Base-by-base conservation (phyloP, 805 yeast species). In the Myxozyma geophila region DNA sequence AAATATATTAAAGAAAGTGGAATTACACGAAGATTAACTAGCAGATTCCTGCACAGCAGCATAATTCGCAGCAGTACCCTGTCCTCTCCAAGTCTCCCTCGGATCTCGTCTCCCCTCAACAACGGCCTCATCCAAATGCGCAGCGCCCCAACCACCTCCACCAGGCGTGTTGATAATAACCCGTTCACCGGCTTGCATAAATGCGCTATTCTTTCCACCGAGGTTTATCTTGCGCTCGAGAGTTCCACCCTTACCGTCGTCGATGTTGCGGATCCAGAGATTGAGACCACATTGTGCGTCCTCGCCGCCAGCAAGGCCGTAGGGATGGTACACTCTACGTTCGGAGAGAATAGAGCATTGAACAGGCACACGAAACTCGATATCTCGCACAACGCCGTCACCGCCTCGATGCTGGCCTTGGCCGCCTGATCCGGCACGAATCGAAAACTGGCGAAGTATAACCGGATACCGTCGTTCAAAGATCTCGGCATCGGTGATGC, bases 401-500 rank as follows among this genome's bases (percentile, higher is more conserved):
- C 98, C 98, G 50, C 98, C 98, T 10, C 69, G 75, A 73, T 80
- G 83, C 69, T 77, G 75, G 13, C 98, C 97, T 0, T 72, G 70
- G 58, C 98, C 98, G 33, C 98, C 98, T 15, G 96, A 88, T 0
- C 84, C 85, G 6, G 72, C 54, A 67, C 97, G 82, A 21, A 92
- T 80, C 0, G 89, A 80, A 70, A 88, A 92, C 72, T 89, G 87
- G 62, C 83, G 85, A 39, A 92, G 75, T 8, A 92, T 76, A 7
- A 90, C 92, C 0, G 98, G 97, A 72, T 92, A 92, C 58, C 97
- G 79, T 74, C 88, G 87, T 74, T 92, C 97, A 72, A 92, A 87
- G 12, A 92, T 82, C 75, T 92, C 98, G 6, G 92, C 87, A 74
- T 92, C 98, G 0, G 98, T 92, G 76, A 92, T 90, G 72, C 96